Evolutionary conservation across 2,329 filamentous ascomycete species (phyloP).

Genomic region (Fusarium protoensiforme): DNA sequence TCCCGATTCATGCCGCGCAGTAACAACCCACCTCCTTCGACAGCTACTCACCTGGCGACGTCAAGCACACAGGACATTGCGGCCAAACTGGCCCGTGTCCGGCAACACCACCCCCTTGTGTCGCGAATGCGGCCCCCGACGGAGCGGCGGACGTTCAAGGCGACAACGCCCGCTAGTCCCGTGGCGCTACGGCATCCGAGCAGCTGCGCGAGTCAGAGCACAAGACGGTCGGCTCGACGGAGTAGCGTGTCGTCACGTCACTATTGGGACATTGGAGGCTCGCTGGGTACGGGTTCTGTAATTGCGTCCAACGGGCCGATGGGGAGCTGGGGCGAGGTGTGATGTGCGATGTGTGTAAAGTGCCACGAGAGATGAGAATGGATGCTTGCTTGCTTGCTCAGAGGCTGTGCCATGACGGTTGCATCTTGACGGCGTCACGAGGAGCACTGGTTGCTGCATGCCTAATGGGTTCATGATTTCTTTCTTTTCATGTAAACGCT

Average conservation of each 20-base stretch:
- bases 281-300: conserved; percentile 79
- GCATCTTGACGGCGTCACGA: conserved; percentile 22
- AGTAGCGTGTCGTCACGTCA: conserved; percentile 81
- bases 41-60: conserved; percentile 60
- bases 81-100: conserved; percentile 83
- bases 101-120: conserved; percentile 89
- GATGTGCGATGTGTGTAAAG: conserved; percentile 27
- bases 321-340: conserved; percentile 84
- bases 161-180: conserved; percentile 61
- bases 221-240: conserved; percentile 74
- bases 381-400: not conserved
- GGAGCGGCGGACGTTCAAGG: conserved; percentile 69
- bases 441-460: conserved; percentile 18
- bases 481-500: conserved; percentile 27
- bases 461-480: conserved; percentile 1
- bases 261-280: conserved; percentile 92
- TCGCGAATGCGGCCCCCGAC: conserved; percentile 60
- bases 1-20: conserved; percentile 74
- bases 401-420: conserved; percentile 4
- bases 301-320: conserved; percentile 74
- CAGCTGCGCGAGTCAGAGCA: conserved; percentile 90
- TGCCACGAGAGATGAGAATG: conserved; percentile 2
- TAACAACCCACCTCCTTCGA: conserved; percentile 54
- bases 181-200: conserved; percentile 61
- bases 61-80: conserved; percentile 72